Percentiles rank a stretch among this genome's conserved stretches.
phyloP scores from a whole-genome alignment of 1,139 yeast genomes.

The Yamadazyma aaseri region DNA sequence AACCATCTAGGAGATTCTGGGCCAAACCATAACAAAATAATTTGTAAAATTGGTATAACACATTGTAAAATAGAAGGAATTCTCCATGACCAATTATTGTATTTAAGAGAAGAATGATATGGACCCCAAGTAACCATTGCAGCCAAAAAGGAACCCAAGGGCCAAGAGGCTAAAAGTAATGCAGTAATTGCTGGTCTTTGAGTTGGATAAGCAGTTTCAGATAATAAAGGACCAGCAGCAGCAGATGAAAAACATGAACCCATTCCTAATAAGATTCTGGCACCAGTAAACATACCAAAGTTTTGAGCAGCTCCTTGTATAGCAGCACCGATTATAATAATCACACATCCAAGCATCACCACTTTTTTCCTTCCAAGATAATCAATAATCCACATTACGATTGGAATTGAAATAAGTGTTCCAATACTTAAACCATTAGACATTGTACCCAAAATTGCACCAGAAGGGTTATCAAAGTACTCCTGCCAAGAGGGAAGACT shows the following conservation, averaged over 20 bases:
- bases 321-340: conserved; percentile 34
- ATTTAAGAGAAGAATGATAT: conserved; percentile 21
- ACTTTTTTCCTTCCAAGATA: conserved; percentile 33
- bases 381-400: conserved; percentile 24
- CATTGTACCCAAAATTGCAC: conserved; percentile 39
- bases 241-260: conserved; percentile 38
- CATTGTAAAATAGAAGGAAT: conserved; percentile 47
- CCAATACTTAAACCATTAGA: conserved; percentile 32
- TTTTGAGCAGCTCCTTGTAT: conserved; percentile 34
- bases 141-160: conserved; percentile 53
- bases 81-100: conserved; percentile 35
- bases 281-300: conserved; percentile 6
- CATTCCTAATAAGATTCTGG: conserved; percentile 7
- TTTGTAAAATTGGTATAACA: conserved; percentile 26
- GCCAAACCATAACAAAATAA: conserved; percentile 19
- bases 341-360: conserved; percentile 24
- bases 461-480: conserved; percentile 3
- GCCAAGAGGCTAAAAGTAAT: conserved; percentile 48
- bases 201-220: conserved; percentile 46
- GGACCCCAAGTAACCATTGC: conserved; percentile 52
- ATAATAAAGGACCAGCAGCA: conserved; percentile 38
- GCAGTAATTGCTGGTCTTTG: conserved; percentile 48
- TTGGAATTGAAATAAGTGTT: conserved; percentile 16
- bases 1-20: conserved; percentile 8
- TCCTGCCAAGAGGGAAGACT: conserved; percentile 34